phyloP scores from a whole-genome alignment of 2,329 filamentous ascomycete genomes.

The Talaromyces atroroseus region DNA sequence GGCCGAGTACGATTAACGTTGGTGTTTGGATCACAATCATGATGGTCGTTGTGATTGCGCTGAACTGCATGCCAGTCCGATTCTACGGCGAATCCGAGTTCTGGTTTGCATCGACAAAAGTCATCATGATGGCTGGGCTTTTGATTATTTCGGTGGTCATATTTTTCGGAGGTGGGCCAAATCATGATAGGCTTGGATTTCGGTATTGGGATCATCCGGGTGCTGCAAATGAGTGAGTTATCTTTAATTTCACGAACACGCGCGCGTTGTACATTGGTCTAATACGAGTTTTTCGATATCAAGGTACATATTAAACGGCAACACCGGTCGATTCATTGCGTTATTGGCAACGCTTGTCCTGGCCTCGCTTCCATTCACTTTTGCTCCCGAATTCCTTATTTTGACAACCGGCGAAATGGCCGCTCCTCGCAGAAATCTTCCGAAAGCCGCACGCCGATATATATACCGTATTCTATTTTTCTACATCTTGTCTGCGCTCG shows the following conservation, averaged over 20 bases:
- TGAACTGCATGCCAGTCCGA: conserved; percentile 45
- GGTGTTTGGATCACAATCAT: conserved; percentile 52
- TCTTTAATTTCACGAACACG: not conserved
- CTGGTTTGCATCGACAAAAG: conserved; percentile 49
- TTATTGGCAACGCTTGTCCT: conserved; percentile 47
- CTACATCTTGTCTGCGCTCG: conserved; percentile 53
- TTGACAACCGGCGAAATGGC: conserved; percentile 55
- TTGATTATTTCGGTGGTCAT: conserved; percentile 50
- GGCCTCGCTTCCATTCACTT: conserved; percentile 51
- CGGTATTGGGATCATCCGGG: conserved; percentile 47
- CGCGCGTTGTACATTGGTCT: not conserved
- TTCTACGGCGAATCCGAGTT: conserved; percentile 52
- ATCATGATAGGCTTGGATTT: conserved; percentile 46
- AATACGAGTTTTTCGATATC: conserved; percentile 33
- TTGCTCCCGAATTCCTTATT: conserved; percentile 51
- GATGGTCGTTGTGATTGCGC: conserved; percentile 51
- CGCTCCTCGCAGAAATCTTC: conserved; percentile 52
- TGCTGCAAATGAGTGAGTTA: conserved; percentile 16
- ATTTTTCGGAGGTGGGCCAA: conserved; percentile 49
- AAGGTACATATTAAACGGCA: conserved; percentile 40
- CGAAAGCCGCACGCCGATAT: conserved; percentile 52
- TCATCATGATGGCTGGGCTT: conserved; percentile 48
- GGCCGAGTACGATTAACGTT: conserved; percentile 42
- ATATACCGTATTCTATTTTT: conserved; percentile 59
- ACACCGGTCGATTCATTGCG: conserved; percentile 48